Evolutionary conservation across 306 rosid species (phyloP).

Genomic region (Gastrolobium villosum): DNA sequence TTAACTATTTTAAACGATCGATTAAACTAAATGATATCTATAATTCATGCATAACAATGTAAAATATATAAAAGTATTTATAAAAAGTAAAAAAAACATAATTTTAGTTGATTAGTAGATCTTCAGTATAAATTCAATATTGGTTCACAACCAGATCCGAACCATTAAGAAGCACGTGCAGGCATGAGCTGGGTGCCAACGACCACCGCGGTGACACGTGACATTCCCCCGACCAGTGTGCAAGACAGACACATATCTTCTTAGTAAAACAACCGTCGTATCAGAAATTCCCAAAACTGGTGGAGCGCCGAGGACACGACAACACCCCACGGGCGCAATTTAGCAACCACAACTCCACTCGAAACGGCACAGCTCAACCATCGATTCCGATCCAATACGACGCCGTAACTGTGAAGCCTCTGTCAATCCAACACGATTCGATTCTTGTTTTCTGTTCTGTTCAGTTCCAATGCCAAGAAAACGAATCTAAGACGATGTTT

Average conservation of each 20-base stretch:
- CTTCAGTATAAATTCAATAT: no score
- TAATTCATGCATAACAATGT: no score
- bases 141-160: no score
- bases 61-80: no score
- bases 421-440: not conserved
- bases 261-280: not conserved
- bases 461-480: no score
- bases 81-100: no score
- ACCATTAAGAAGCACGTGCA: not conserved
- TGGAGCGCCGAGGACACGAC: no score
- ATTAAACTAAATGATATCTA: no score
- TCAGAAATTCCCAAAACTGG: not conserved
- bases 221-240: not conserved
- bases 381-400: no score
- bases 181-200: not conserved
- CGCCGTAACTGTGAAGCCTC: not conserved
- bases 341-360: not conserved
- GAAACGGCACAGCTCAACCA: not conserved
- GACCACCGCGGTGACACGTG: not conserved
- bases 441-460: not conserved
- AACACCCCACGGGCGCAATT: not conserved
- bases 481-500: not conserved
- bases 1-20: no score
- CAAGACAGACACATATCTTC: not conserved
- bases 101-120: no score